phyloP scores from a whole-genome alignment of 164 flowering plant species.

The Cinnamomum chago region DNA sequence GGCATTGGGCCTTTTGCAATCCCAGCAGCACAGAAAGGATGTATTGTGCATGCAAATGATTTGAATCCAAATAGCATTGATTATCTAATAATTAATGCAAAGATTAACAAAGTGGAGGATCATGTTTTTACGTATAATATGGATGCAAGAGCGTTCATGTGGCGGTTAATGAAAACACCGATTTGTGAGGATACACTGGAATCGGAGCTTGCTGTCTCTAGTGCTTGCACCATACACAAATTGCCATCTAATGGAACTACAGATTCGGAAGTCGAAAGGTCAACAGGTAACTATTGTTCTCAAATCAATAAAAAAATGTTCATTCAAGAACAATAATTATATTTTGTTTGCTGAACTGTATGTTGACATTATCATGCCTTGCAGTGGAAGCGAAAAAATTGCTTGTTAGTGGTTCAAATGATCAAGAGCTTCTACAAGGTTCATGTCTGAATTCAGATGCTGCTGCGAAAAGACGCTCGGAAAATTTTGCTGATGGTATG shows the following conservation, averaged over 20 bases:
- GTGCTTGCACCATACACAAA: conserved; percentile 21
- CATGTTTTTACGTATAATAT: conserved; percentile 54
- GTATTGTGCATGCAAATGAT: conserved; percentile 91
- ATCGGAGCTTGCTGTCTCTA: conserved; percentile 17
- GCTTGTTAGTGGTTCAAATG: conserved; percentile 9
- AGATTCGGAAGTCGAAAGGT: conserved; percentile 19
- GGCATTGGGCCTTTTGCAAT: conserved; percentile 98
- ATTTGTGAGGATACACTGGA: conserved; percentile 26
- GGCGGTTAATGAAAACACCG: conserved; percentile 50
- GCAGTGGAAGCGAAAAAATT: conserved; percentile 29
- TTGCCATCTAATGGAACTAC: conserved; percentile 14
- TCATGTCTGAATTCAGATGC: conserved; percentile 20
- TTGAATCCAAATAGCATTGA: conserved; percentile 79
- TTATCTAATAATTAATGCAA: conserved; percentile 83
- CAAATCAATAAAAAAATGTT: not conserved
- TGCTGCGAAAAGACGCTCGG: conserved; percentile 47
- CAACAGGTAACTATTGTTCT: conserved; percentile 27
- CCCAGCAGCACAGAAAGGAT: conserved; percentile 96
- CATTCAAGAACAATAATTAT: not conserved
- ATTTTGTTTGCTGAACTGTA: not conserved
- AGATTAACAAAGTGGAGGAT: conserved; percentile 75
- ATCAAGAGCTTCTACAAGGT: conserved; percentile 20
- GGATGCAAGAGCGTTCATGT: conserved; percentile 84
- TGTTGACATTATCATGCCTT: conserved; percentile 6
- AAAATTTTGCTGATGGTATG: conserved; percentile 40